phyloP scores from a whole-genome alignment of 2,329 filamentous ascomycete species.

The Hawksworthiomyces lignivorus region DNA sequence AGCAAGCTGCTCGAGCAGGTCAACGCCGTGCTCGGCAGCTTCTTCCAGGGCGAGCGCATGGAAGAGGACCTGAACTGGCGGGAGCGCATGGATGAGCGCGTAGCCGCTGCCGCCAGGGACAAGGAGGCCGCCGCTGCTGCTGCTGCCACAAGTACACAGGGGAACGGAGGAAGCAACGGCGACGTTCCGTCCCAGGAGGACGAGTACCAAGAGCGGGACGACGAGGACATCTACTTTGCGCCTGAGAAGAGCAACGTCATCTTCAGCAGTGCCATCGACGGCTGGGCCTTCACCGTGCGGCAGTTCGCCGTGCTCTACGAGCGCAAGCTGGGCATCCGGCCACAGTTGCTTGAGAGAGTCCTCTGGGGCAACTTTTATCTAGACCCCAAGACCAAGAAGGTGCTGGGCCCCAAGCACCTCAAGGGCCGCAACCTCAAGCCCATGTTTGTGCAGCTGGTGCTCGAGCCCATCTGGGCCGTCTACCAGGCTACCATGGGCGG shows the following conservation, averaged over 20 bases:
- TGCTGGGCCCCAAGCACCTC: conserved; percentile 82
- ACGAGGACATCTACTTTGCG: conserved; percentile 96
- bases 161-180: too few relatives aligned
- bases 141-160: conserved; percentile 31
- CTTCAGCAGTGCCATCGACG: conserved; percentile 93
- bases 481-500: conserved; percentile 85
- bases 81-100: conserved; percentile 80
- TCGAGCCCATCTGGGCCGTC: conserved; percentile 93
- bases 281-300: conserved; percentile 96
- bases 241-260: conserved; percentile 99
- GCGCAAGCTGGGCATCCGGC: conserved; percentile 93
- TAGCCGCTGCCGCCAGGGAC: conserved; percentile 64
- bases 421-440: conserved; percentile 89
- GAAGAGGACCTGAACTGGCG: conserved; percentile 96
- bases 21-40: conserved; percentile 93
- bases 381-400: conserved; percentile 93
- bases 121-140: conserved; percentile 40
- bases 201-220: conserved; percentile 82
- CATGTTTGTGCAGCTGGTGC: conserved; percentile 92
- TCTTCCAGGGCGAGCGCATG: conserved; percentile 97
- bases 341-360: conserved; percentile 79
- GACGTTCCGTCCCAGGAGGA: conserved; percentile 49
- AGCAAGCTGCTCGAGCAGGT: conserved; percentile 89
- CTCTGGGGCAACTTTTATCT: conserved; percentile 96
- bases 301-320: conserved; percentile 93